Evolutionary conservation across 2,329 filamentous ascomycete species (phyloP), one percentile per base, ranked within the genome.

Genomic region (Apiospora sp.): DNA sequence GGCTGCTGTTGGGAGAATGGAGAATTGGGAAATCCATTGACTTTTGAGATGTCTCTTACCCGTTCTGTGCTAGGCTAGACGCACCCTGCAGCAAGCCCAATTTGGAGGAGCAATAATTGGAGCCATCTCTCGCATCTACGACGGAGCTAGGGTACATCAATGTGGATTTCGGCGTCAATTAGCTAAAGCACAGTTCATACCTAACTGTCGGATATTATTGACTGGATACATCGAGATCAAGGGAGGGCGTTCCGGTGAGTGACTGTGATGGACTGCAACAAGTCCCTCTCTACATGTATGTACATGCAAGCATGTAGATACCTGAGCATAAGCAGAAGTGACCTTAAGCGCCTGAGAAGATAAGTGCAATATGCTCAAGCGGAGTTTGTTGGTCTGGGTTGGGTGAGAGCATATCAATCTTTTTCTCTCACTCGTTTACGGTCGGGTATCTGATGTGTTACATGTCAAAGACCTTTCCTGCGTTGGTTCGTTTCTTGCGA

Each of bases 21-120:
- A 41, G 58, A 64, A 41, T 64, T 64, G 58, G 34, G 22, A 41
- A 64, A 64, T n/a, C 58, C 58, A 64, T 64, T 64, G 58, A 64
- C 34, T 64, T 64, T 64, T 41, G 58, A 41, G 58, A 64, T 64
- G 58, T 41, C 22, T 64, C 58, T 64, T 64, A 41, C 58, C 58
- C 34, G 34, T 41, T 64, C 34, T 3, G 58, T 41, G 30, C 58
- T 64, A 64, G 58, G 19, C 30, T 12, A n/a, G 58, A 64, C n/a
- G 58, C 58, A 64, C 58, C 58, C 58, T 64, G 58, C 58, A 64
- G 58, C 58, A 64, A 64, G 58, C 58, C 58, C 58, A 64, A 64
- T 64, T 64, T 64, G 58, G 58, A 64, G 58, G 58, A 64, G 58
- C 58, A n/a, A 64, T 64, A 64, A 64, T 64, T 64, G 58, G 58